phyloP scores from a whole-genome alignment of 768 basidiomycete species.

The Russula emetica region DNA sequence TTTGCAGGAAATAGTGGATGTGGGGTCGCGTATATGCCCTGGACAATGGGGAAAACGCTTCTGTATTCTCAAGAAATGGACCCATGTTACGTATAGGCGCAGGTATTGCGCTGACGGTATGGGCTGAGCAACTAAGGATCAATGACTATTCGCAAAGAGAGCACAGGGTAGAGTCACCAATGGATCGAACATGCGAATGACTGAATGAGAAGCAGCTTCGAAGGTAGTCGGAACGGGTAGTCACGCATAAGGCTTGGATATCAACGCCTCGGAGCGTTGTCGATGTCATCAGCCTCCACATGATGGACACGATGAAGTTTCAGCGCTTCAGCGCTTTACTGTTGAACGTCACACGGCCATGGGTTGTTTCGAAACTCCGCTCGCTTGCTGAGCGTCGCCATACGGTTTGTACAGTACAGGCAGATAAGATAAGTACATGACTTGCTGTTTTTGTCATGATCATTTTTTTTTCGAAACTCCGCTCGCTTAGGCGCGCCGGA shows the following conservation, averaged over 20 bases:
- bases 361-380: not conserved
- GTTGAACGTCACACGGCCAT: not conserved
- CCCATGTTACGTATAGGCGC: not conserved
- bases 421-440: no score
- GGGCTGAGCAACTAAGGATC: slow-evolving; percentile 6
- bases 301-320: not conserved
- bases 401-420: no score
- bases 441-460: no score
- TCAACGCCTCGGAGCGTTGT: not conserved
- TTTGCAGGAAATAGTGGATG: not conserved
- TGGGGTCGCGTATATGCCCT: not conserved
- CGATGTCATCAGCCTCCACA: slow-evolving; percentile 1
- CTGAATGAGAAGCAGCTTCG: not conserved
- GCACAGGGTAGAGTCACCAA: not conserved
- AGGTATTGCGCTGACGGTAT: not conserved
- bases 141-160: not conserved
- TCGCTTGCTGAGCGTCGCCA: not conserved
- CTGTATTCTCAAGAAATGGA: not conserved
- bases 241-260: not conserved
- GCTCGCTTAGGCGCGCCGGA: not conserved
- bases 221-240: not conserved
- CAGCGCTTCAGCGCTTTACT: no score
- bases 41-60: not conserved
- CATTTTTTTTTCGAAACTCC: not conserved
- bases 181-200: not conserved